Evolutionary conservation across 108 stramenopile genomes (phyloP), one percentile per base, ranked within the genome.

Genomic region (Nitzschia sp.): DNA sequence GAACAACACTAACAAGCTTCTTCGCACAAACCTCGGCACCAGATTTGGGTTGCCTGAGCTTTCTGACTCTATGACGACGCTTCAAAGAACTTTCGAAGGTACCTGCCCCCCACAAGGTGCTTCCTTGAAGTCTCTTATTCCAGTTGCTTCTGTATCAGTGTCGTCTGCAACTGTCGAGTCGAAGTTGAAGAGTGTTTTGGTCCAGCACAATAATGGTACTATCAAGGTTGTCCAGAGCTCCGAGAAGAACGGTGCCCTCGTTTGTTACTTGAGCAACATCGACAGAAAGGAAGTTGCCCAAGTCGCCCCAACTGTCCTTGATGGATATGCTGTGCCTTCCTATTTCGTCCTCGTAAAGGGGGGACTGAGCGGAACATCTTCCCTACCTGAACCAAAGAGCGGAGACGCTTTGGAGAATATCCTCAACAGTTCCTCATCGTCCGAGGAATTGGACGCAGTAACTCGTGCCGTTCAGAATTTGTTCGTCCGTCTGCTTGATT

Each of bases 351-450:
- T 41, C 40, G 10, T 25, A 10, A 57, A 21, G 17, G 39, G 10
- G 12, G 11, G 3, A 20, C 6, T n/a, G 15, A 37, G 39, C 14
- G 20, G 38, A 14, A 12, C 2, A 39, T 10, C 10, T 6, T 6
- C 12, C n/a, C n/a, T 59, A 6, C 24, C 34, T 6, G 39, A 11
- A 7, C 70, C 70, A 11, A n/a, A 70, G 26, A 37, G 65, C 8
- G 69, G 44, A 0, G 83, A 83, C 59, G 72, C 83, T 40, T 38
- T 83, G 41, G 7, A 38, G 67, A 7, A 70, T 80, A 41, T 57
- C 71, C 42, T 39, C 26, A 56, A 39, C 17, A 48, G 17, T 17
- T 48, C 46, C 17, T 48, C 46, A 8, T 12, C 19, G 26, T 2
- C 9, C 1, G 29, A 8, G 6, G 15, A 11, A 41, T 3, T 21